These are phyloP conservation scores for Tylopilus vinaceipallidus DNA, from an alignment of 768 basidiomycete species.

Conservation along the genomic window DNA sequence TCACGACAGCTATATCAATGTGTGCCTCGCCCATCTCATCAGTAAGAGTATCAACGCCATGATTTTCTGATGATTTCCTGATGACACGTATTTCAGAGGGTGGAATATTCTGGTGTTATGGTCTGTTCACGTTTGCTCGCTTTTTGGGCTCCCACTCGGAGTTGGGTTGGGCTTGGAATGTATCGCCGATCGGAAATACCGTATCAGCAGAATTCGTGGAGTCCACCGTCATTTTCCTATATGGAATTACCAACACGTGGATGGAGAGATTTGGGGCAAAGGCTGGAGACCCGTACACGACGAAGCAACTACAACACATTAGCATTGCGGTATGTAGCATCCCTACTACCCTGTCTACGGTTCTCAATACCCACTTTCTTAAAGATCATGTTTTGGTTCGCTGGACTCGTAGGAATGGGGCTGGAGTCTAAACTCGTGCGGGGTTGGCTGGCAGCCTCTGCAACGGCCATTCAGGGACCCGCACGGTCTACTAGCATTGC, in stretches of 20 bases:
- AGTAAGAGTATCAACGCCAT: constrained; percentile 46
- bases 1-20: constrained; percentile 72
- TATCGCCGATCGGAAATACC: constrained; percentile 46
- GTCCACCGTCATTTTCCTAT: constrained; percentile 78
- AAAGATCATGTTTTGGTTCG: constrained; percentile 92
- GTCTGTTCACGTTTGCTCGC: constrained; percentile 86
- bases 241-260: constrained; percentile 92
- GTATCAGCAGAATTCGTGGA: constrained; percentile 77
- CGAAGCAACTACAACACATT: constrained; percentile 93
- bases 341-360: neutral
- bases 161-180: constrained; percentile 95
- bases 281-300: constrained; percentile 79
- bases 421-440: constrained; percentile 79
- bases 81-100: constrained; percentile 54
- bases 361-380: neutral
- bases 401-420: constrained; percentile 84
- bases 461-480: constrained; percentile 37
- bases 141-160: constrained; percentile 87
- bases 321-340: constrained; percentile 70
- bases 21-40: constrained; percentile 88
- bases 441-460: constrained; percentile 66
- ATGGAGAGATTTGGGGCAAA: constrained; percentile 92
- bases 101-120: constrained; percentile 90
- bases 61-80: neutral
- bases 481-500: constrained; percentile 35